These are phyloP conservation scores for Rhodosorus marinus DNA, from an alignment of 23 red algal species.

Conservation along the genomic window DNA sequence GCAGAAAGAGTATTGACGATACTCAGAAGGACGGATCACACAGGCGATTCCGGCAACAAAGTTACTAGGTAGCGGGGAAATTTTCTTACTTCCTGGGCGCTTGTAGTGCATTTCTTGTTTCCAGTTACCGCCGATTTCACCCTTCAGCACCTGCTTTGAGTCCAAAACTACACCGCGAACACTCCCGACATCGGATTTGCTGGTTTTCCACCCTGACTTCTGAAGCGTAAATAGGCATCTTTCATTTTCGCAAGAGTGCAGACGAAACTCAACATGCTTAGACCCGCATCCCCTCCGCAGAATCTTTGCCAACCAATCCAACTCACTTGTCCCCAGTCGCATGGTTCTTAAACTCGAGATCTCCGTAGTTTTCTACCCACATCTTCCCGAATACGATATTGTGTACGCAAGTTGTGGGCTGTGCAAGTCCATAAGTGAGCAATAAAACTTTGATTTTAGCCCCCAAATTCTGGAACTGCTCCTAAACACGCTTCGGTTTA, in stretches of 20 bases:
- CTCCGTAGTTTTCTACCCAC: constrained; percentile 88
- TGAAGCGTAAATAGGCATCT: neutral
- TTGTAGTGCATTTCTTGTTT: neutral
- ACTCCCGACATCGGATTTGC: constrained; percentile 6
- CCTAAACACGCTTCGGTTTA: too few relatives aligned
- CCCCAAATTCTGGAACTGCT: too few relatives aligned
- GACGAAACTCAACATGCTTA: too few relatives aligned
- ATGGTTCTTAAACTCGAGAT: constrained; percentile 34
- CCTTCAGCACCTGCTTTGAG: neutral
- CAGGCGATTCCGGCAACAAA: too few relatives aligned
- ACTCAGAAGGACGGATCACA: too few relatives aligned
- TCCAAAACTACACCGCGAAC: constrained; percentile 10
- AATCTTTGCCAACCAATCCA: constrained; percentile 19
- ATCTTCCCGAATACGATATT: constrained; percentile 74
- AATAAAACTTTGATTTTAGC: too few relatives aligned
- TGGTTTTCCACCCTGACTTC: constrained; percentile 2
- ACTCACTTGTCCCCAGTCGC: constrained; percentile 13
- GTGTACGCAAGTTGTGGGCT: constrained; percentile 75
- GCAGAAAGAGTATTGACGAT: too few relatives aligned
- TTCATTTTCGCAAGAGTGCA: too few relatives aligned
- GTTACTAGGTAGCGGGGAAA: neutral
- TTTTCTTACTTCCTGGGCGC: neutral
- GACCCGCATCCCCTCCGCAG: constrained; percentile 1
- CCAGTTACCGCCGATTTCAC: constrained; percentile 1
- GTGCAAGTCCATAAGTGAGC: too few relatives aligned